Base-by-base conservation (phyloP, 2,329 filamentous ascomycete genomes). In the Lizonia empirigonia region DNA sequence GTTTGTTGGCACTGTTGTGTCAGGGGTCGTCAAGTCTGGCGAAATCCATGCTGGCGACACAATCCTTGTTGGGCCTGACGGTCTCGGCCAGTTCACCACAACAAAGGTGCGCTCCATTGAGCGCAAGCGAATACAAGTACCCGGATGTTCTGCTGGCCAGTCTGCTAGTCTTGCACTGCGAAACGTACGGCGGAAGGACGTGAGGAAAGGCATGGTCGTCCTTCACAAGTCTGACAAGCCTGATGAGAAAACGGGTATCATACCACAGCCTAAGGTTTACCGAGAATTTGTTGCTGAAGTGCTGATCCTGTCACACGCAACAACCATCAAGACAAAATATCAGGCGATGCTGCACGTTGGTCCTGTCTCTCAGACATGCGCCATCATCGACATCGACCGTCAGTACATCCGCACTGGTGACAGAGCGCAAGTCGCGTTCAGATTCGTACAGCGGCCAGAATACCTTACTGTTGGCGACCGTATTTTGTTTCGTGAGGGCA, bases 261-360 rank as follows among this genome's bases (percentile, higher is more conserved):
- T 74, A 50, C 63, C 64, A 2, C 68, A 69, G 56, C 84, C 87
- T 0, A 78, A 78, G 53, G 78, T 80, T 5, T 76, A 78, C 63
- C 75, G 78, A 49, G 78, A 81, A 49, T 81, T 81, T 53, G 72
- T 78, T 69, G 64, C 89, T 78, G 58, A 94, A 86, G 94, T 99
- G 1, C 81, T 99, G 18, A 97, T 99, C 60, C 81, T 99, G 6
- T 95, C 90, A 4, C 94, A 99, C 67, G 91, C 93, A 0, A 99
- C 94, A 0, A 99, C 94, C 34, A 99, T 99, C 74, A 94, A 96
- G 74, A 91, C 87, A 0, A 93, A 91, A 65, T 99, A 99, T 62
- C 94, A 99, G 77, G 94, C 94, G 0, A 99, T 97, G 92, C 82
- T 99, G 18, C 94, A 99, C 65, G 92, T 99, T 4, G 94, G 94